Evolutionary conservation across 352 stramenopile species (phyloP).

Genomic region (Phytopythium aichiense): DNA sequence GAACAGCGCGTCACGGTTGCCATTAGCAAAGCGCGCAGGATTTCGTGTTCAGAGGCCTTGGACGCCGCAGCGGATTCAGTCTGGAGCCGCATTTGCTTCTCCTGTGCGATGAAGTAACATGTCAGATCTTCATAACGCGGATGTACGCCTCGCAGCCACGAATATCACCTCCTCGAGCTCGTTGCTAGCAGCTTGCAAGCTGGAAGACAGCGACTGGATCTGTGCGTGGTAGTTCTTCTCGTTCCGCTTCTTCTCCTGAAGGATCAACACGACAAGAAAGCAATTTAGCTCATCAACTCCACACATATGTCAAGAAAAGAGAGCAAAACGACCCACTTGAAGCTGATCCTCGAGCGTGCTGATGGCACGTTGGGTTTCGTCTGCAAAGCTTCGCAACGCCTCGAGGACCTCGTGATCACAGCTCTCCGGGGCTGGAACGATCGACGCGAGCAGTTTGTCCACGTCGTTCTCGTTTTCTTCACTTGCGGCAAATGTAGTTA

Average conservation of each 20-base stretch:
- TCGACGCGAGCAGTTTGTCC: constrained; percentile 4
- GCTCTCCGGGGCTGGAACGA: not conserved
- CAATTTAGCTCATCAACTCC: constrained; percentile 8
- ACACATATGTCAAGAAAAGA: not conserved
- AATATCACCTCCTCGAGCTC: constrained; percentile 1
- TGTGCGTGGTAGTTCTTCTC: constrained; percentile 3
- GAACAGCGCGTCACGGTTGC: constrained; percentile 38
- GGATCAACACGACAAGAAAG: not conserved
- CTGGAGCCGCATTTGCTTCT: constrained; percentile 3
- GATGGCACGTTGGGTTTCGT: constrained; percentile 4
- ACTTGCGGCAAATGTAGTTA: not conserved
- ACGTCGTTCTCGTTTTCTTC: constrained; percentile 15
- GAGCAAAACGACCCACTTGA: constrained; percentile 11
- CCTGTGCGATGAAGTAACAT: not conserved
- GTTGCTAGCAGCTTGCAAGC: constrained; percentile 7
- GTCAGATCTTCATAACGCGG: not conserved
- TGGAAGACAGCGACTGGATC: constrained; percentile 3
- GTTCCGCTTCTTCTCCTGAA: constrained; percentile 9
- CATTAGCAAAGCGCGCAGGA: constrained; percentile 27
- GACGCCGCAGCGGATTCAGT: constrained; percentile 20
- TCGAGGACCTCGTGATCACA: constrained; percentile 3
- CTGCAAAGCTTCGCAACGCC: constrained; percentile 2
- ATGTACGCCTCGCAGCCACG: not conserved
- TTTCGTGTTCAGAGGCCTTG: constrained; percentile 23
- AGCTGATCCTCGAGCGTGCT: constrained; percentile 1